Evolutionary conservation across 202 grass and related monocot genomes (phyloP), one percentile per base, ranked within the genome.

Genomic region (Zoysia matrella): DNA sequence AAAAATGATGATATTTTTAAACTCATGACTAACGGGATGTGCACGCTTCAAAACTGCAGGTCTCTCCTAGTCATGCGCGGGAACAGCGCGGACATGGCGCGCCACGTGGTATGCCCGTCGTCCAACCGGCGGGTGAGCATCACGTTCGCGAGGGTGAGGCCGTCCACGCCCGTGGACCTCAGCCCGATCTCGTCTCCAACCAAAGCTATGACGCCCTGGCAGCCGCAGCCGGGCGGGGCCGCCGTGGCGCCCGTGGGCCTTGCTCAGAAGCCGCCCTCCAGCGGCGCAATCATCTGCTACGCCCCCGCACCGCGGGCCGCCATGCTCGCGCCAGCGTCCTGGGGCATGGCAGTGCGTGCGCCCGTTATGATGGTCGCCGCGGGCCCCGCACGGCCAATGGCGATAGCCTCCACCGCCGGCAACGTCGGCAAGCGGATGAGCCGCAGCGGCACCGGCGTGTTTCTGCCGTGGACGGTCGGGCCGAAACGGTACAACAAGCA

Each of bases 21-120:
- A n/a, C 52, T 22, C 11, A 8, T 52, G 16, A 44, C 7, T 71
- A 9, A 66, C 13, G 57, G 44, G 60, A 46, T 41, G 18, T 76
- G 13, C 36, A 16, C 14, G 39, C 11, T 55, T 36, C 11, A n/a
- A 50, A 88, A 30, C 50, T 52, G 76, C 89, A 99, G 97, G 68
- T 96, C 97, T 3, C 91, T 99, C 15, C 78, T 99, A 47, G 97
- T 99, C 6, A 96, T 99, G 97, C 97, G 97, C 14, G 97, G 97
- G 50, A 99, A 99, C 81, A 99, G 97, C 39, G 93, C 97, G 10
- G 97, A 99, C 81, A 96, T 96, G 91, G 97, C 97, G 0, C 90
- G 93, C 71, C 93, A 99, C 9, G 97, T 99, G 2, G 89, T 99
- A 45, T 99, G 93, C 72, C 90, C 87, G 5, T 99, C 97, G 11